Evolutionary conservation across 2,329 filamentous ascomycete genomes (phyloP).

Genomic region (Penicillium oxalicum): DNA sequence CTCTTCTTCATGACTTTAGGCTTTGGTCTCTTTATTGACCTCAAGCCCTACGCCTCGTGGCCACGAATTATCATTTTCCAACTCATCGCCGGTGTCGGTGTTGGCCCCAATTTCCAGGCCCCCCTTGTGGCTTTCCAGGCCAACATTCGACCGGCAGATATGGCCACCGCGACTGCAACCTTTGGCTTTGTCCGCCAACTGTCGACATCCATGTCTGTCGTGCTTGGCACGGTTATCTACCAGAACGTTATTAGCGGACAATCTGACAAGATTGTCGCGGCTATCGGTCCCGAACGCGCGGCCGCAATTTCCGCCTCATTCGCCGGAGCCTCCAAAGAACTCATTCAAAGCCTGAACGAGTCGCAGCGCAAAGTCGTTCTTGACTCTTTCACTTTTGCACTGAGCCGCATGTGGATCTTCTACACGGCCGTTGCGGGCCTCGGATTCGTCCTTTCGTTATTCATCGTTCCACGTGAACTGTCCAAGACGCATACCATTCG

Average conservation of each 20-base stretch:
- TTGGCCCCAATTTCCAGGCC: slow-evolving; percentile 58
- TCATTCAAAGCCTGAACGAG: slow-evolving; percentile 30
- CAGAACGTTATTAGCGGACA: slow-evolving; percentile 35
- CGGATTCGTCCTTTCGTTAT: slow-evolving; percentile 36
- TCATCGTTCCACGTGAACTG: slow-evolving; percentile 35
- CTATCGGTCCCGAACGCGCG: slow-evolving; percentile 27
- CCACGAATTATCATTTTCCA: slow-evolving; percentile 49
- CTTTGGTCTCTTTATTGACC: slow-evolving; percentile 58
- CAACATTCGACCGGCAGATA: slow-evolving; percentile 53
- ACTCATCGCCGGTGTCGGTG: slow-evolving; percentile 55
- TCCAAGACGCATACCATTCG: slow-evolving; percentile 39
- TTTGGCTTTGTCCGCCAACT: slow-evolving; percentile 57
- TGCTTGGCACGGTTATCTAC: slow-evolving; percentile 51
- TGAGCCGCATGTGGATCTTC: slow-evolving; percentile 49
- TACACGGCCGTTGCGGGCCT: slow-evolving; percentile 37
- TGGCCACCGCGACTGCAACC: slow-evolving; percentile 58
- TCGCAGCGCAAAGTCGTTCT: slow-evolving; percentile 36
- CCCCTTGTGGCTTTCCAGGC: slow-evolving; percentile 61
- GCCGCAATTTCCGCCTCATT: slow-evolving; percentile 26
- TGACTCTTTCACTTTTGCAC: slow-evolving; percentile 36
- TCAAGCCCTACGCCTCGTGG: slow-evolving; percentile 50
- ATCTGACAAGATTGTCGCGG: slow-evolving; percentile 20
- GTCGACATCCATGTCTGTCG: slow-evolving; percentile 52
- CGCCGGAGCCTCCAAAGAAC: slow-evolving; percentile 30
- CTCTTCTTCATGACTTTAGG: slow-evolving; percentile 58